Evolutionary conservation across 495 filamentous ascomycete genomes (phyloP).

Genomic region (Tuber borchii): DNA sequence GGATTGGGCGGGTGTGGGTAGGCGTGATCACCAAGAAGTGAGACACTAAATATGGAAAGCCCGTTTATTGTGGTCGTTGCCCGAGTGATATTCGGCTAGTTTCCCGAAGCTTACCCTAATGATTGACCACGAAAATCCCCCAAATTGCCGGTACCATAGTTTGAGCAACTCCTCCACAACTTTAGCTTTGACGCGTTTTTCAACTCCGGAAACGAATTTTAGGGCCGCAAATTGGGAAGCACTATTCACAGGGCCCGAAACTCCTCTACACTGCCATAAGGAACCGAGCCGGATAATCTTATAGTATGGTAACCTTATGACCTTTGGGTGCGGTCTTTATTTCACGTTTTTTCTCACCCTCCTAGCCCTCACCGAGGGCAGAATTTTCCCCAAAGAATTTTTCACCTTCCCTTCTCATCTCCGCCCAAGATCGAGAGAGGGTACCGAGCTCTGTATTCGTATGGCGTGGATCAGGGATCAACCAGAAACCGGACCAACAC

Average conservation of each 20-base stretch:
- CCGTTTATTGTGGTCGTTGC: not conserved
- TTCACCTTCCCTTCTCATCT: conserved; percentile 27
- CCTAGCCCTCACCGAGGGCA: conserved; percentile 23
- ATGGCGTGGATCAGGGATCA: conserved; percentile 24
- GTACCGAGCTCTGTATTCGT: conserved; percentile 15
- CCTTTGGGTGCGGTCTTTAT: not conserved
- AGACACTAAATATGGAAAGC: not conserved
- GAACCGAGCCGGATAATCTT: not conserved
- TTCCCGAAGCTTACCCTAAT: not conserved
- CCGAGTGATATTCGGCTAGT: conserved; percentile 3
- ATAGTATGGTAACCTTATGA: not conserved
- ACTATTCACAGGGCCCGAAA: not conserved
- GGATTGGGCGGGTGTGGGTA: not conserved
- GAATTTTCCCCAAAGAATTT: conserved; percentile 1
- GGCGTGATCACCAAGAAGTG: not conserved
- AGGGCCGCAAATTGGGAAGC: not conserved
- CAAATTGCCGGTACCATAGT: not conserved
- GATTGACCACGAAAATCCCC: not conserved
- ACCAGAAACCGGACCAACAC: conserved; percentile 25
- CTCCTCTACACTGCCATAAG: not conserved
- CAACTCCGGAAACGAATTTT: not conserved
- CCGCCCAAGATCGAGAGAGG: conserved; percentile 16
- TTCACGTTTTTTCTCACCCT: not conserved
- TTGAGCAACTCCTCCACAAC: not conserved
- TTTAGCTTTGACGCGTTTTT: not conserved